Evolutionary conservation across 495 filamentous ascomycete genomes (phyloP), one percentile per base, ranked within the genome.

Genomic region (Melanomma pulvis-pyrius): DNA sequence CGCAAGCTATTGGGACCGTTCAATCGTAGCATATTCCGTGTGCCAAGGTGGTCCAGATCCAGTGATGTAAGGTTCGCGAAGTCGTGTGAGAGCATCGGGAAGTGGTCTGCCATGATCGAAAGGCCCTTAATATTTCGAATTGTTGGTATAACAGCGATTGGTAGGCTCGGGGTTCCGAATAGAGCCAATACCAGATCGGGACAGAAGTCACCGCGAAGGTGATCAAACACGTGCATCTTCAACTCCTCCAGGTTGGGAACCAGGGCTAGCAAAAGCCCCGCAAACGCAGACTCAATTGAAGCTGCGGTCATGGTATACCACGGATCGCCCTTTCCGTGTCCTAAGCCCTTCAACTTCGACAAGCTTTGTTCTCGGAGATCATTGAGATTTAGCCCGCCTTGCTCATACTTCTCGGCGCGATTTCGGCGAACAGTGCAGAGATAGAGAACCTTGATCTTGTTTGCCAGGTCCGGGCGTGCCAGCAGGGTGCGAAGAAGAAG

Each of bases 271-370:
- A 55, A 26, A 25, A 55, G 52, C 15, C 52, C 52, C 5, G 52
- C 52, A 21, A 30, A 55, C 9, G 52, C 52, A 30, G 52, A 55
- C 21, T 55, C 52, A 21, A 55, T 55, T 11, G 52, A 55, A 5
- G 52, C 26, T 34, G 30, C 29, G 29, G 32, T 30, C 52, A 55
- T 55, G 1, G 25, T 29, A 34, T 29, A 34, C 52, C 52, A 55
- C 7, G 52, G 25, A 19, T 55, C 52, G 24, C 28, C 52, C 1
- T 44, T 55, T 9, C 12, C 19, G n/a, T 32, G 22, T 1, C 52
- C 52, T 26, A 30, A 19, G 3, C 32, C 29, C 52, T 55, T 55
- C 6, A 55, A 21, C 13, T 44, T 44, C 2, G 4, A 6, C 13
- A 44, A 44, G 39, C 39, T 17, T n/a, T 44, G 9, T n/a, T 30